Conservation (phyloP, 805 yeast genomes). For the Clavispora fructus region DNA sequence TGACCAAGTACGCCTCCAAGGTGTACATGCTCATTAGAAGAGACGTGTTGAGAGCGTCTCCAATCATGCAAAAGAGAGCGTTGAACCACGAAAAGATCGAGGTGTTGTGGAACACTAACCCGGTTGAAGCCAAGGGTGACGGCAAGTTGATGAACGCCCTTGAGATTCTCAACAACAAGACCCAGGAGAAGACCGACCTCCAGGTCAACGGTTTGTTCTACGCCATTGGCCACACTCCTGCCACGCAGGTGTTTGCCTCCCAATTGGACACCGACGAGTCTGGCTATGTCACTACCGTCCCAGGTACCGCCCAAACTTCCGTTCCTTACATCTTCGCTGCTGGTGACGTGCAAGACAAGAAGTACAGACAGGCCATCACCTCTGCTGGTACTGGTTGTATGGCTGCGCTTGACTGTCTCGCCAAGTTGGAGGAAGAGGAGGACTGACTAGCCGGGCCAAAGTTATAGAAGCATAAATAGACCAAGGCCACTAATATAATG, state of each 20-base stretch:
- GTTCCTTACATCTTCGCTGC: slow-evolving; percentile 94
- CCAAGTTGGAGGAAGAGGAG: slow-evolving; percentile 18
- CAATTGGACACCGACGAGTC: slow-evolving; percentile 81
- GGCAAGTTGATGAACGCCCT: slow-evolving; percentile 73
- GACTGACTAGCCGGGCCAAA: slow-evolving; percentile 8
- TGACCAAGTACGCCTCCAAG: slow-evolving; percentile 96
- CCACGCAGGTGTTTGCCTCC: slow-evolving; percentile 71
- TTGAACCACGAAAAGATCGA: slow-evolving; percentile 81
- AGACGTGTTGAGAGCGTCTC: slow-evolving; percentile 90
- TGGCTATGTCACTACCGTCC: slow-evolving; percentile 84
- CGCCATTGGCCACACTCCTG: slow-evolving; percentile 97
- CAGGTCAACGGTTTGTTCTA: slow-evolving; percentile 90
- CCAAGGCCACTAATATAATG: not conserved
- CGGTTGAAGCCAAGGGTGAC: slow-evolving; percentile 89
- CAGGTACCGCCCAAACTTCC: slow-evolving; percentile 85
- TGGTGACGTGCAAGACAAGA: slow-evolving; percentile 97
- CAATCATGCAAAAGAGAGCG: slow-evolving; percentile 95
- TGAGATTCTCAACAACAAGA: slow-evolving; percentile 62
- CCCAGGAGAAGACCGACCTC: slow-evolving; percentile 64
- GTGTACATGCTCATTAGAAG: slow-evolving; percentile 91
- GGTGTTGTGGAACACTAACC: slow-evolving; percentile 78
- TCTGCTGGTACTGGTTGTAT: slow-evolving; percentile 99
- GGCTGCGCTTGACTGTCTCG: slow-evolving; percentile 88
- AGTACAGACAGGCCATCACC: slow-evolving; percentile 97
- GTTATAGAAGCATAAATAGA: slow-evolving; percentile 1